Evolutionary conservation across 768 basidiomycete species (phyloP).

Genomic region (Trametes cingulata): DNA sequence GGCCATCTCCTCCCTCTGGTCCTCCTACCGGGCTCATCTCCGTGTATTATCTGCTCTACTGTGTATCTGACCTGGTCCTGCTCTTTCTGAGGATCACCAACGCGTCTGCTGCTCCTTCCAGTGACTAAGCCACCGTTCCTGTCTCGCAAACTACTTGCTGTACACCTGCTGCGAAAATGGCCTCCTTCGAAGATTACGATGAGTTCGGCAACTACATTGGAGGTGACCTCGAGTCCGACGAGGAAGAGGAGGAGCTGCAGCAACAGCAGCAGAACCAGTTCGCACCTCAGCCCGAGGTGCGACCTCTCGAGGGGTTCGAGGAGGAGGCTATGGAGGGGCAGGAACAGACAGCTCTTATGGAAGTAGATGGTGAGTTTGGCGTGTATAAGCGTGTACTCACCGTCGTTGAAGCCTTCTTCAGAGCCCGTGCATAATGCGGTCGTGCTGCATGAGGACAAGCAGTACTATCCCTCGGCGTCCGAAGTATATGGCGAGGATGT

Average conservation of each 20-base stretch:
- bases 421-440: conserved; percentile 82
- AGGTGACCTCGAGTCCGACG: conserved; percentile 90
- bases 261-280: conserved; percentile 46
- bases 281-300: conserved; percentile 35
- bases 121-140: conserved; percentile 6
- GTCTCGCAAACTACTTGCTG: background rate
- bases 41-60: background rate
- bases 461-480: conserved; percentile 91
- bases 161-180: conserved; percentile 38
- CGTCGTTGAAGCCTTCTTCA: conserved; percentile 28
- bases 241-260: conserved; percentile 59
- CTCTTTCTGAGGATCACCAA: background rate
- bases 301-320: conserved; percentile 79
- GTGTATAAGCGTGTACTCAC: background rate
- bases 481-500: conserved; percentile 94
- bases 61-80: background rate
- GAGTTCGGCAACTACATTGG: conserved; percentile 99
- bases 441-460: conserved; percentile 94
- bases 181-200: conserved; percentile 76
- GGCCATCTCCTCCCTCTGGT: no score
- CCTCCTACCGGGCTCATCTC: background rate
- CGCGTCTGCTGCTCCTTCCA: background rate
- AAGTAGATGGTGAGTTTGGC: conserved; percentile 67
- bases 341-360: conserved; percentile 73
- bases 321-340: conserved; percentile 58